Conservation (phyloP, 2,329 filamentous ascomycete species). For the Blumeria hordei region DNA sequence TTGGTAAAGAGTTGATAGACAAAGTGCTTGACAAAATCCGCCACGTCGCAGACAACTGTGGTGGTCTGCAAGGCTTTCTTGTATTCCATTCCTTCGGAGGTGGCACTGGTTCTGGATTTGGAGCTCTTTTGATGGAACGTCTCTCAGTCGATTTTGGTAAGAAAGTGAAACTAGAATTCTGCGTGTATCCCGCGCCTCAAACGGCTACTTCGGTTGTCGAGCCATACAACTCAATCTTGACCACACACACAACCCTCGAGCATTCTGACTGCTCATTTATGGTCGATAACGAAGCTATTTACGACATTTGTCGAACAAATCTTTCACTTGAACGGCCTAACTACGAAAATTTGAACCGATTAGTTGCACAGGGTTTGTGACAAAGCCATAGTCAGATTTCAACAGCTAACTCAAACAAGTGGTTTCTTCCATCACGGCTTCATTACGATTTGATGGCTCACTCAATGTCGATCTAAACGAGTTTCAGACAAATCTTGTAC, state of each 20-base stretch:
- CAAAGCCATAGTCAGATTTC: not conserved
- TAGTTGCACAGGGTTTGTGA: conserved; percentile 72
- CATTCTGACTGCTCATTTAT: conserved; percentile 99
- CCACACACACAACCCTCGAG: conserved; percentile 96
- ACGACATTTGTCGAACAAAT: conserved; percentile 97
- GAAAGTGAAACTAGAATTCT: conserved; percentile 99
- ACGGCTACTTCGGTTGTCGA: conserved; percentile 94
- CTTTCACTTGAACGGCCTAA: conserved; percentile 90
- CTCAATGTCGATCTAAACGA: conserved; percentile 99
- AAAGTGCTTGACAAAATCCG: conserved; percentile 94
- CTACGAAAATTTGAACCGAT: conserved; percentile 96
- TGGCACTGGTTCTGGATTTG: conserved; percentile 95
- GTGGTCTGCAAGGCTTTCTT: conserved; percentile 93
- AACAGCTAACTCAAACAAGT: conserved; percentile 28
- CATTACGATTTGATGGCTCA: conserved; percentile 92
- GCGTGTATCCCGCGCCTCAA: conserved; percentile 93
- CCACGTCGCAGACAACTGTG: conserved; percentile 92
- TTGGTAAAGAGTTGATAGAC: conserved; percentile 98
- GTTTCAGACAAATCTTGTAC: conserved; percentile 99
- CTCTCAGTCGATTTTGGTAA: conserved; percentile 98
- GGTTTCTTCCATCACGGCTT: conserved; percentile 94
- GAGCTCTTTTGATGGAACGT: conserved; percentile 95
- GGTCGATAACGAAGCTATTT: conserved; percentile 99
- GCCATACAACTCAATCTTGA: conserved; percentile 98
- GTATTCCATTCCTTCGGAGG: conserved; percentile 99